Conservation (phyloP, 345 rosid genomes). For the Heritiera fomes region DNA sequence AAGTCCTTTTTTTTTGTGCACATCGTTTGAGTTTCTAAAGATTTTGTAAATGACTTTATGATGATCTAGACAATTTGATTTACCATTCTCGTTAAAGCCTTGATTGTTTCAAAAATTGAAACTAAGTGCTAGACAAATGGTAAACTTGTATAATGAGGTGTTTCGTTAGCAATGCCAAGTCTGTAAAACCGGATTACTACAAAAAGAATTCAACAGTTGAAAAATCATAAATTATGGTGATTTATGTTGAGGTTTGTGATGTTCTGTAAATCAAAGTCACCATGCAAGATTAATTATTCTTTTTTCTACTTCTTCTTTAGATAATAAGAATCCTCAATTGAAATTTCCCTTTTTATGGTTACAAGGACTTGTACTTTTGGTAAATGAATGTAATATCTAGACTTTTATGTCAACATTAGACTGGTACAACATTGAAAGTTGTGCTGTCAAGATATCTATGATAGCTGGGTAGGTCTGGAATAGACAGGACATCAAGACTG, state of each 20-base stretch:
- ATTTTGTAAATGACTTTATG: neutral
- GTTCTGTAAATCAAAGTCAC: neutral
- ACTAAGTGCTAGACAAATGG: neutral
- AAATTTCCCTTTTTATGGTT: neutral
- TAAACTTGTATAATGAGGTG: neutral
- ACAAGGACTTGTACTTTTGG: neutral
- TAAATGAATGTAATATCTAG: neutral
- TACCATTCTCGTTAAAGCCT: neutral
- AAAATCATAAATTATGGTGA: slow-evolving; percentile 3
- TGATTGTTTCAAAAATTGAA: neutral
- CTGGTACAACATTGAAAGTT: neutral
- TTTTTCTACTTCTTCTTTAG: neutral
- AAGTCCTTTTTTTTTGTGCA: neutral
- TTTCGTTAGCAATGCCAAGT: neutral
- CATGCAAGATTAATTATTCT: neutral
- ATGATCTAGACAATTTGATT: neutral
- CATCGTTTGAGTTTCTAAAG: neutral
- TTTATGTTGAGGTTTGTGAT: neutral
- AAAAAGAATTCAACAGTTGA: neutral
- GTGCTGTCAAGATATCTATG: neutral
- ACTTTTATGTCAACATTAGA: neutral
- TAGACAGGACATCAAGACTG: neutral
- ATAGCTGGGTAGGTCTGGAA: neutral
- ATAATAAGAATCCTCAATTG: neutral
- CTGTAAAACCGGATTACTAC: neutral